phyloP scores from a whole-genome alignment of 164 flowering plant genomes.

The Sextonia rubra region DNA sequence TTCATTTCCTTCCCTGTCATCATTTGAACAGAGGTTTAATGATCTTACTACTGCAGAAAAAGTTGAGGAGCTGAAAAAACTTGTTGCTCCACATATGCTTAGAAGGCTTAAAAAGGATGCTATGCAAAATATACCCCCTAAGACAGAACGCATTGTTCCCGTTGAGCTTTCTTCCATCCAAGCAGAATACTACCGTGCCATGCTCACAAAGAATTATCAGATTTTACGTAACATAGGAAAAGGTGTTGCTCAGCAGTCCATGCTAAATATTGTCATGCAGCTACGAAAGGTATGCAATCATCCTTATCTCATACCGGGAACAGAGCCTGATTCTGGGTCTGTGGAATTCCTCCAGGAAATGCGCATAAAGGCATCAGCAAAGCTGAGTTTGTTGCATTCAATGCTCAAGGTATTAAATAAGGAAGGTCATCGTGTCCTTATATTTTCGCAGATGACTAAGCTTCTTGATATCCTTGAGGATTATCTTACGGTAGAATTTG shows the following conservation, averaged over 20 bases:
- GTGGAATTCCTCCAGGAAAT: conserved; percentile 96
- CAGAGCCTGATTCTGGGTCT: conserved; percentile 95
- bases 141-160: conserved; percentile 94
- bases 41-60: conserved; percentile 92
- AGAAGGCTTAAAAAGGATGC: conserved; percentile 98
- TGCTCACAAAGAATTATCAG: conserved; percentile 98
- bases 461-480: conserved; percentile 99
- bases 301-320: conserved; percentile 97
- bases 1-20: conserved; percentile 85
- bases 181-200: conserved; percentile 99
- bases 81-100: conserved; percentile 99
- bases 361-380: conserved; percentile 98
- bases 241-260: conserved; percentile 93
- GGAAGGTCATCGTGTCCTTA: conserved; percentile 92
- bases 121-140: conserved; percentile 97
- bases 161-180: conserved; percentile 96
- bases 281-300: conserved; percentile 96
- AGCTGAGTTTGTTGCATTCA: conserved; percentile 86
- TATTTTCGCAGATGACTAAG: conserved; percentile 99
- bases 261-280: conserved; percentile 99
- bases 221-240: conserved; percentile 83
- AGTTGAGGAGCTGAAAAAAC: conserved; percentile 95
- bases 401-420: conserved; percentile 78
- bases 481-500: conserved; percentile 83
- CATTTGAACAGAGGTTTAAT: conserved; percentile 89